phyloP scores from a whole-genome alignment of 2,329 filamentous ascomycete species.

The Colletotrichum sp. region DNA sequence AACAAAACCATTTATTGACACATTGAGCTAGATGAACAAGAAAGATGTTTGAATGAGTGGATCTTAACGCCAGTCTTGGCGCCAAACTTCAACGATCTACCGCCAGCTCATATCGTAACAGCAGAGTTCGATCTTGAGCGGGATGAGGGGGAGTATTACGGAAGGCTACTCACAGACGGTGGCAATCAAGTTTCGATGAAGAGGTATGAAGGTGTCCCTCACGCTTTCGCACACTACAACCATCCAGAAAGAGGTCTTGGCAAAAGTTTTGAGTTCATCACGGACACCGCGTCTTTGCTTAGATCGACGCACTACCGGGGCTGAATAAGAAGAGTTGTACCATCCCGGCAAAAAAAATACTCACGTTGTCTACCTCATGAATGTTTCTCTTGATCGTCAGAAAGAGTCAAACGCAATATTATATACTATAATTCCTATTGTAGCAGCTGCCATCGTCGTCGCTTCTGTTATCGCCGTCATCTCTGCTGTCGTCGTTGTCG shows the following conservation, averaged over 20 bases:
- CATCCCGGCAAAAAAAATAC: no score
- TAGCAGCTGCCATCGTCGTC: no score
- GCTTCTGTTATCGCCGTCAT: no score
- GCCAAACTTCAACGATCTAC: slow-evolving; percentile 28
- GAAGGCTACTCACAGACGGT: slow-evolving; percentile 23
- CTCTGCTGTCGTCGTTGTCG: no score
- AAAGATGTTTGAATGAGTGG: not conserved
- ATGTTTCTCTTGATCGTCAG: no score
- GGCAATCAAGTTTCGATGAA: slow-evolving; percentile 31
- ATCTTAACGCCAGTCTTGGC: slow-evolving; percentile 26
- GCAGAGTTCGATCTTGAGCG: slow-evolving; percentile 38
- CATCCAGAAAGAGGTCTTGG: slow-evolving; percentile 27
- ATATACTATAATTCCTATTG: no score
- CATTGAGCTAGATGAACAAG: not conserved
- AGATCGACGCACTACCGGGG: no score
- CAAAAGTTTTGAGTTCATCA: slow-evolving; percentile 31
- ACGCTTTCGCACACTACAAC: slow-evolving; percentile 34
- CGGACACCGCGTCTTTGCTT: slow-evolving; percentile 23
- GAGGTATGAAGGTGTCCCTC: slow-evolving; percentile 30
- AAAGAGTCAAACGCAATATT: no score
- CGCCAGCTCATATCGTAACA: slow-evolving; percentile 35
- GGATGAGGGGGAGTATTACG: slow-evolving; percentile 36
- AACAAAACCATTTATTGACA: not conserved
- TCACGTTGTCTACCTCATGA: no score
- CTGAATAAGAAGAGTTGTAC: no score